Percentiles rank a stretch among this genome's conserved stretches.
phyloP scores from a whole-genome alignment of 225 moss, liverwort and hornwort species.

The Sphagnum tenellum region DNA sequence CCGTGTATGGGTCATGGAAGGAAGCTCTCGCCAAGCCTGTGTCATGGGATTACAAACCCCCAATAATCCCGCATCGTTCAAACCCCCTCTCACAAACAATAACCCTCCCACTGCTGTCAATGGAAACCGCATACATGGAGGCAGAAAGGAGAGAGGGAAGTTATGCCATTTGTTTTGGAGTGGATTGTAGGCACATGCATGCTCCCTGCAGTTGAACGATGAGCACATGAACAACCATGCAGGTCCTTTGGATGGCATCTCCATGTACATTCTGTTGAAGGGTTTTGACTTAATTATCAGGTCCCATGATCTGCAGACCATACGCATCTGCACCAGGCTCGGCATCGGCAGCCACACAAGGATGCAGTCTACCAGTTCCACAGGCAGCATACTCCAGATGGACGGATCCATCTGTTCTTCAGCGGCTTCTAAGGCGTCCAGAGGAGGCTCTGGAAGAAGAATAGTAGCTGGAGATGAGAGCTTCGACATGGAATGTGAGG shows the following conservation, averaged over 20 bases:
- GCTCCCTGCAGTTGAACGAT: slow-evolving; percentile 53
- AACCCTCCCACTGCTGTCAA: slow-evolving; percentile 31
- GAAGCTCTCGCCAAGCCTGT: slow-evolving; percentile 46
- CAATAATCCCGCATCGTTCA: slow-evolving; percentile 39
- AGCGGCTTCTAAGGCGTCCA: too few relatives aligned
- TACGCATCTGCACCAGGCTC: slow-evolving; percentile 37
- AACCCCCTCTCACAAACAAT: slow-evolving; percentile 38
- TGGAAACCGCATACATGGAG: slow-evolving; percentile 39
- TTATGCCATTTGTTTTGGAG: slow-evolving; percentile 45
- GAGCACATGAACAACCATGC: slow-evolving; percentile 63
- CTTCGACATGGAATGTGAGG: too few relatives aligned
- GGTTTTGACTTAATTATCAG: slow-evolving; percentile 29
- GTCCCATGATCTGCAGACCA: slow-evolving; percentile 47
- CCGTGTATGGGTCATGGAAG: slow-evolving; percentile 44
- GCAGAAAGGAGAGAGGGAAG: slow-evolving; percentile 43
- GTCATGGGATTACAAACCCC: slow-evolving; percentile 57
- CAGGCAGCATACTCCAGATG: slow-evolving; percentile 37
- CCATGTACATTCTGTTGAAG: slow-evolving; percentile 40
- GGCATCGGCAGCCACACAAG: slow-evolving; percentile 35
- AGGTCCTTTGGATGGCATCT: slow-evolving; percentile 22
- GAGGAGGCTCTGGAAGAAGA: too few relatives aligned
- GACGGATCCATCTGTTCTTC: slow-evolving; percentile 27
- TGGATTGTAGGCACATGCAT: slow-evolving; percentile 49
- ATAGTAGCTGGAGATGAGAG: too few relatives aligned
- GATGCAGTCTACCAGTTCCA: slow-evolving; percentile 35